Evolutionary conservation across 345 rosid species (phyloP).

Genomic region (Citrus trifoliata): DNA sequence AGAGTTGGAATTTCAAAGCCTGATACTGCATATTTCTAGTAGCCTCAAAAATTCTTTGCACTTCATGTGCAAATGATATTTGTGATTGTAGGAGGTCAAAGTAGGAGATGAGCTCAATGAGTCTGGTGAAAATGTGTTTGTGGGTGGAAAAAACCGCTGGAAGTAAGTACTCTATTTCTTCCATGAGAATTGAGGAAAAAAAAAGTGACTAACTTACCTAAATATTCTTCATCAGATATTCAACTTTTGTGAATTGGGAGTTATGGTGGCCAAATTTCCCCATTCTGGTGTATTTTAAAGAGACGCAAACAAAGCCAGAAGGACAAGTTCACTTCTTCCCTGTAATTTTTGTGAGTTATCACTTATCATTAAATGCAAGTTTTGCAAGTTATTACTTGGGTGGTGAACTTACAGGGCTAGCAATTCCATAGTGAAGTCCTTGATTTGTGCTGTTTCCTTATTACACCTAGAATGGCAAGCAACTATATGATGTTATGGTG

Average conservation of each 20-base stretch:
- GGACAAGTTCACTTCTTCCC: constrained; percentile 89
- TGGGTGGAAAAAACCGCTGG: constrained; percentile 78
- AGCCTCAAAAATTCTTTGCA: background rate
- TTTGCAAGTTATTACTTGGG: background rate
- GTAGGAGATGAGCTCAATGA: constrained; percentile 66
- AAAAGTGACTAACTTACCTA: background rate
- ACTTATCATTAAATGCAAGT: background rate
- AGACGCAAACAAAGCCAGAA: constrained; percentile 70
- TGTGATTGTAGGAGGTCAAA: constrained; percentile 56
- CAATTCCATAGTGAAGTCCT: background rate
- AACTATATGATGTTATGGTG: constrained; percentile 69
- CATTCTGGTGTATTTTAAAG: constrained; percentile 67
- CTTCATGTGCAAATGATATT: background rate
- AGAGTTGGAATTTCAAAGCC: background rate
- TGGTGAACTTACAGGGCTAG: background rate
- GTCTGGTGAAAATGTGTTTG: constrained; percentile 71
- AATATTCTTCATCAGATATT: constrained; percentile 37
- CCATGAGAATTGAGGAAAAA: background rate
- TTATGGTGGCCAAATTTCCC: constrained; percentile 88
- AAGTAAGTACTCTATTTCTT: constrained; percentile 42
- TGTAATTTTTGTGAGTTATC: constrained; percentile 62
- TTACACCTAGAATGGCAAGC: constrained; percentile 54
- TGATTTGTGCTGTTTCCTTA: background rate
- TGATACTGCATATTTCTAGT: background rate
- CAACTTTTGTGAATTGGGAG: constrained; percentile 79